Conservation (phyloP, 2,329 filamentous ascomycete species). For the Trichoderma arundinaceum region DNA sequence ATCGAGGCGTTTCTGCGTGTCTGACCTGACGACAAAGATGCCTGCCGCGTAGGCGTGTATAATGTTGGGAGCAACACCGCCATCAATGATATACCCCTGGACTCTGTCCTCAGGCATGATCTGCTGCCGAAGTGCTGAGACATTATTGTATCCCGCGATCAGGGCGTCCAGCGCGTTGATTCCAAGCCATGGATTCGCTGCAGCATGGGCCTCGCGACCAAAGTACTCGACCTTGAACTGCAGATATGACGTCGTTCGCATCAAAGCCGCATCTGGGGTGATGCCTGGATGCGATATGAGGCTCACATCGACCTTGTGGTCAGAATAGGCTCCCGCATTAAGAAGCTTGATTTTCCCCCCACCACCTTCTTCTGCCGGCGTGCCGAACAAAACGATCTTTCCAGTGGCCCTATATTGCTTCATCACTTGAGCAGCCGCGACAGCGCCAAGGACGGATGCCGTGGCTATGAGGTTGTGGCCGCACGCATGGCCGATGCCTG, state of each 20-base stretch:
- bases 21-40: slow-evolving; percentile 52
- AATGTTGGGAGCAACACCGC: slow-evolving; percentile 59
- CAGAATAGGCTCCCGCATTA: slow-evolving; percentile 47
- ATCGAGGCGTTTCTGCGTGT: slow-evolving; percentile 48
- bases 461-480: slow-evolving; percentile 61
- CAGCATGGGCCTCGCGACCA: slow-evolving; percentile 61
- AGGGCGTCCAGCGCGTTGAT: slow-evolving; percentile 64
- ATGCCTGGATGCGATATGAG: slow-evolving; percentile 43
- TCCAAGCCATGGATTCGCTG: slow-evolving; percentile 61
- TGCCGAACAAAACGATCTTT: slow-evolving; percentile 55
- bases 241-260: slow-evolving; percentile 58
- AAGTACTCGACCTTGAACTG: slow-evolving; percentile 58
- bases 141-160: slow-evolving; percentile 53
- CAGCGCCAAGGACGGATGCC: slow-evolving; percentile 52
- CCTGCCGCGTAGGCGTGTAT: slow-evolving; percentile 58
- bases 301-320: slow-evolving; percentile 33
- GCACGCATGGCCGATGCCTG: slow-evolving; percentile 58
- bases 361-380: slow-evolving; percentile 53
- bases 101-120: slow-evolving; percentile 57
- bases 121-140: slow-evolving; percentile 62
- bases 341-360: slow-evolving; percentile 56
- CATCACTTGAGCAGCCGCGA: slow-evolving; percentile 55
- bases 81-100: slow-evolving; percentile 58
- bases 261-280: slow-evolving; percentile 51
- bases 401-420: slow-evolving; percentile 50